Evolutionary conservation across 495 filamentous ascomycete species (phyloP).

Genomic region (Glonium stellatum): DNA sequence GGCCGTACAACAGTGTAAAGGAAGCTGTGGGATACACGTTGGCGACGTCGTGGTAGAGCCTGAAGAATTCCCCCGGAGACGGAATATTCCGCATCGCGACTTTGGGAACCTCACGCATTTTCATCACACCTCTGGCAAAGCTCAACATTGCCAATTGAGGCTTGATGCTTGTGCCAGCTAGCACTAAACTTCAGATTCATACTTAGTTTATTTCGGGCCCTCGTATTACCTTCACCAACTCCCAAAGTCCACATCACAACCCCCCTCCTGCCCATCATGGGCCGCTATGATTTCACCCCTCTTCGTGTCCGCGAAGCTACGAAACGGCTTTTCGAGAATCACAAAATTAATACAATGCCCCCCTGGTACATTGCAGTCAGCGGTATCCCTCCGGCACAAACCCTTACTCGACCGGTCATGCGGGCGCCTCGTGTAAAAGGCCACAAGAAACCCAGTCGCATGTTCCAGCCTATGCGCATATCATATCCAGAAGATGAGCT

Average conservation of each 20-base stretch:
- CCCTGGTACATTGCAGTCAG: constrained; percentile 70
- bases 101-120: background rate
- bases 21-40: background rate
- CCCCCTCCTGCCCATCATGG: constrained; percentile 42
- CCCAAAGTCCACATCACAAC: too few relatives aligned
- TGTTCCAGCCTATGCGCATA: constrained; percentile 74
- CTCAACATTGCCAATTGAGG: background rate
- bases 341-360: constrained; percentile 48
- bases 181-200: background rate
- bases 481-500: constrained; percentile 80
- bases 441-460: constrained; percentile 52
- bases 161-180: too few relatives aligned
- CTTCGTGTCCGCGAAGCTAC: constrained; percentile 65
- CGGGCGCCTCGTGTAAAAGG: constrained; percentile 14
- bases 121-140: background rate
- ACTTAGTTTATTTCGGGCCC: too few relatives aligned
- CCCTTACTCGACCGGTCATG: constrained; percentile 55
- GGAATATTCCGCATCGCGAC: background rate
- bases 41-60: background rate
- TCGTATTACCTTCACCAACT: too few relatives aligned
- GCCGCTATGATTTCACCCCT: constrained; percentile 65
- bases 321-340: constrained; percentile 48
- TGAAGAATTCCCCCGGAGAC: background rate
- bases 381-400: constrained; percentile 72
- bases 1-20: background rate